Base-by-base conservation (phyloP, 768 basidiomycete genomes). In the Dictyophora rubrovolvata region DNA sequence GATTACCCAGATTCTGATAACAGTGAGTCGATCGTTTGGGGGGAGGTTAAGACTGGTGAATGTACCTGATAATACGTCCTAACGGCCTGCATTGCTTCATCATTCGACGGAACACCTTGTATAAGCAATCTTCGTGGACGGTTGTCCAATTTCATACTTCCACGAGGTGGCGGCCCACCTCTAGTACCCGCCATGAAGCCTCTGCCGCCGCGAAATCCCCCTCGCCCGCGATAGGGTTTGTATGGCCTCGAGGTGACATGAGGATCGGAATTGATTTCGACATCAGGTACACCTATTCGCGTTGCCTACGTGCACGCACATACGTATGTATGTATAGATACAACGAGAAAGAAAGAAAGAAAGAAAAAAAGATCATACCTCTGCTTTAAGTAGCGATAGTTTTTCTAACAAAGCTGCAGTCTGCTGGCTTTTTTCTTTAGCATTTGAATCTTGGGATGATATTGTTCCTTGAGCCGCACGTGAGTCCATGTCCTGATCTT, bases 141-240 rank as follows among this genome's bases (percentile, higher is more conserved):
- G 66, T 93, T 92, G 70, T 96, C 93, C 28, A 96, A 80, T 67
- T 88, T 88, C 86, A 95, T 87, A 65, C 84, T 91, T 10, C 77
- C 74, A 47, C 86, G 79, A 10, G 83, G 77, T 50, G 81, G 87
- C 49, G 81, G 87, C 49, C 89, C 81, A 63, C 79, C 75, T 9
- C 75, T 77, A 47, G 78, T 78, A 14, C 82, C 81, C 60, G 87
- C 81, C 69, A 77, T 82, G 65, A 78, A 85, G 14, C 80, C 73
- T 50, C 89, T 70, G 34, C 75, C 81, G 22, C 85, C 81, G 22
- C 85, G 81, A 11, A 85, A 86, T 60, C 89, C 79, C 51, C 86
- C 86, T 23, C 85, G 80, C 10, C 73, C 77, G n/a, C 88, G 79
- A 64, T 84, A 82, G 1, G 77, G 71, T n/a, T 72, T 68, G 50